Conservation (phyloP, 495 filamentous ascomycete species). For the Aspergillus taichungensis region DNA sequence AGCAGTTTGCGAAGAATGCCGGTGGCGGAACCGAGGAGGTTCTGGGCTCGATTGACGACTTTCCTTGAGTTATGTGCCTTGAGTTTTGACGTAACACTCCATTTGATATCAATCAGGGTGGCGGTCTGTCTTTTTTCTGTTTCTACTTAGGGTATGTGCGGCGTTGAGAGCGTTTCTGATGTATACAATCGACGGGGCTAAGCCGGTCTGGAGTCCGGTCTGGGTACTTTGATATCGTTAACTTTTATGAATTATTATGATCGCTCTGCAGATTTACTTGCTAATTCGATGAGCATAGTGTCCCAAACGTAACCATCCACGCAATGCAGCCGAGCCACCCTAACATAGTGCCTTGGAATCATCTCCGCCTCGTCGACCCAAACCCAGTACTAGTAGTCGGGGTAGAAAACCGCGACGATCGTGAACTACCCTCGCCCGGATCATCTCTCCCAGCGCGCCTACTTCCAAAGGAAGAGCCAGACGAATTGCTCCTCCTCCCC, state of each 20-base stretch:
- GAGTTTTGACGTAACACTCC: constrained; percentile 1
- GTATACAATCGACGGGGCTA: neutral
- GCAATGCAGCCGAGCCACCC: too few relatives aligned
- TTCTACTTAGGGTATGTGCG: neutral
- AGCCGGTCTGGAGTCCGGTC: neutral
- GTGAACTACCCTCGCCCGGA: constrained; percentile 44
- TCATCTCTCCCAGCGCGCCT: constrained; percentile 18
- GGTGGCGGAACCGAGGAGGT: constrained; percentile 36
- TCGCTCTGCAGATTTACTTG: too few relatives aligned
- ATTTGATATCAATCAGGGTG: neutral
- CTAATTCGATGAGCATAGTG: too few relatives aligned
- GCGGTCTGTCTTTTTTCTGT: constrained; percentile 2
- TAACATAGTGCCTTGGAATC: neutral
- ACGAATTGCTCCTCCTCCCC: constrained; percentile 41
- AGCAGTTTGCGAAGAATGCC: constrained; percentile 19
- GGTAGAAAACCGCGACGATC: constrained; percentile 41
- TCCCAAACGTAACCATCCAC: too few relatives aligned
- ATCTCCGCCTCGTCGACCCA: constrained; percentile 77
- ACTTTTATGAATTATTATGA: too few relatives aligned
- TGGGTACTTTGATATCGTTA: neutral
- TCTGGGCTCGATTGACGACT: constrained; percentile 32
- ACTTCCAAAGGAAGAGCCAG: constrained; percentile 3
- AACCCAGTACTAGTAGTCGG: constrained; percentile 77
- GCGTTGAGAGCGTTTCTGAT: neutral
- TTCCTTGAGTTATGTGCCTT: constrained; percentile 18